These are phyloP conservation scores for Saccharomycopsis lassenensis DNA, from an alignment of 805 yeast genomes.

Conservation along the genomic window DNA sequence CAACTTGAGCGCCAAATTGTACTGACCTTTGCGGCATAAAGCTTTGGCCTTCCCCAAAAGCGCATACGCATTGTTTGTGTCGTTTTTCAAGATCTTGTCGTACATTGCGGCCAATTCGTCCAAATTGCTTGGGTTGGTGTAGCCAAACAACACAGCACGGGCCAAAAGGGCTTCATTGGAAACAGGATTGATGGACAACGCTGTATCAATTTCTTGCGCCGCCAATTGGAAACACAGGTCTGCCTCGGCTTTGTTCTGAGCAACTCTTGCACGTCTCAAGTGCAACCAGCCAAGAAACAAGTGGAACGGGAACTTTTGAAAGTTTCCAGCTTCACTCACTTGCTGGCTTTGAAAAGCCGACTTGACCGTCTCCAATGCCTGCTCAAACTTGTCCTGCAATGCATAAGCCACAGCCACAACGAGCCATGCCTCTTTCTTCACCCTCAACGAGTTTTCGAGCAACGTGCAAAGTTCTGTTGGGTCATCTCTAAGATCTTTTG, in stretches of 20 bases:
- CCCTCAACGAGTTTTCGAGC: constrained; percentile 71
- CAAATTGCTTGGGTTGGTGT: constrained; percentile 6
- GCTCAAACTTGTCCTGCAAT: constrained; percentile 42
- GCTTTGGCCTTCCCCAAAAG: constrained; percentile 78
- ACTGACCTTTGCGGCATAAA: constrained; percentile 60
- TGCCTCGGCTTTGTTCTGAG: constrained; percentile 21
- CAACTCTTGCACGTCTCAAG: constrained; percentile 33
- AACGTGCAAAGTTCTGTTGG: constrained; percentile 72
- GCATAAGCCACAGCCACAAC: constrained; percentile 75
- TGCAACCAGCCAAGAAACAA: constrained; percentile 67
- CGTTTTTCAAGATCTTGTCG: constrained; percentile 27
- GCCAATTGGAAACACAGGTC: constrained; percentile 30
- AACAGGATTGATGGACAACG: constrained; percentile 25
- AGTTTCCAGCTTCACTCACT: constrained; percentile 24
- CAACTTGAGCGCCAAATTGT: constrained; percentile 58
- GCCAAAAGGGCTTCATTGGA: constrained; percentile 12
- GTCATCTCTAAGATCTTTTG: constrained; percentile 67
- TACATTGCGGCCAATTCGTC: constrained; percentile 11
- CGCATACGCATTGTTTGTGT: constrained; percentile 62
- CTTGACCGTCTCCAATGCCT: constrained; percentile 52
- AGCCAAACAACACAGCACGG: constrained; percentile 7
- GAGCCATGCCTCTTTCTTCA: constrained; percentile 64
- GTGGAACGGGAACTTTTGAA: constrained; percentile 37
- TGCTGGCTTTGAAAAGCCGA: constrained; percentile 38
- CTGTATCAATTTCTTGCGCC: constrained; percentile 34